Evolutionary conservation across 805 yeast species (phyloP).

Genomic region (Kluyveromyces starmeri): DNA sequence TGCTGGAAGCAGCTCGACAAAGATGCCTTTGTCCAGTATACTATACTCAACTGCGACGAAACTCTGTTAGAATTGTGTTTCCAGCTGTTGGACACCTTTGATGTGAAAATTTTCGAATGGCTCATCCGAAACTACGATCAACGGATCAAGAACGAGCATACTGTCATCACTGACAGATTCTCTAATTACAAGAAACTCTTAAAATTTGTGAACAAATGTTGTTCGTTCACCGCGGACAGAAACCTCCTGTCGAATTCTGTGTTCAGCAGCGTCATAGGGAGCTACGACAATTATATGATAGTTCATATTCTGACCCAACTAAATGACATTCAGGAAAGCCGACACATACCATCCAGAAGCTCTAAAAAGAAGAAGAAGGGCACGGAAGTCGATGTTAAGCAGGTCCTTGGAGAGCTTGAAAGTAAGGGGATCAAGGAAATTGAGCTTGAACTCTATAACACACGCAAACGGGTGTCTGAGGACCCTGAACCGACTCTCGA

Average conservation of each 20-base stretch:
- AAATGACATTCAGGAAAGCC: not conserved
- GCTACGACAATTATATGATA: not conserved
- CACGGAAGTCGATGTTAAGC: conserved; percentile 15
- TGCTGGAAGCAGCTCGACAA: not conserved
- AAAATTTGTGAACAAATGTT: conserved; percentile 3
- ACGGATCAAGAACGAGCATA: conserved; percentile 2
- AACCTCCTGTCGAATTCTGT: not conserved
- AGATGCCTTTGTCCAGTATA: conserved; percentile 1
- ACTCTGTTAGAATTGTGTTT: conserved; percentile 5
- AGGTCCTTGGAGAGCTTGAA: conserved; percentile 5
- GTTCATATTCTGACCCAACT: not conserved
- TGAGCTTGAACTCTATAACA: conserved; percentile 2
- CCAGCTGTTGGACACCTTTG: not conserved
- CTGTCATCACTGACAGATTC: not conserved
- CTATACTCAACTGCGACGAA: conserved; percentile 3
- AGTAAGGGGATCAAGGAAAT: conserved; percentile 13
- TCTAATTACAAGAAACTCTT: conserved; percentile 3
- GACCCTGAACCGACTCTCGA: conserved; percentile 8
- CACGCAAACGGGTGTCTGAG: not conserved
- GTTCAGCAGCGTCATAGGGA: not conserved
- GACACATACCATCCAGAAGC: not conserved
- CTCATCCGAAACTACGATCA: not conserved
- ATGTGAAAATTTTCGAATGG: conserved; percentile 3
- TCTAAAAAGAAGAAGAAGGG: conserved; percentile 13
- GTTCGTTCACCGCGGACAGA: conserved; percentile 1